phyloP scores from a whole-genome alignment of 1,139 yeast species.

The Yamadazyma sp. region DNA sequence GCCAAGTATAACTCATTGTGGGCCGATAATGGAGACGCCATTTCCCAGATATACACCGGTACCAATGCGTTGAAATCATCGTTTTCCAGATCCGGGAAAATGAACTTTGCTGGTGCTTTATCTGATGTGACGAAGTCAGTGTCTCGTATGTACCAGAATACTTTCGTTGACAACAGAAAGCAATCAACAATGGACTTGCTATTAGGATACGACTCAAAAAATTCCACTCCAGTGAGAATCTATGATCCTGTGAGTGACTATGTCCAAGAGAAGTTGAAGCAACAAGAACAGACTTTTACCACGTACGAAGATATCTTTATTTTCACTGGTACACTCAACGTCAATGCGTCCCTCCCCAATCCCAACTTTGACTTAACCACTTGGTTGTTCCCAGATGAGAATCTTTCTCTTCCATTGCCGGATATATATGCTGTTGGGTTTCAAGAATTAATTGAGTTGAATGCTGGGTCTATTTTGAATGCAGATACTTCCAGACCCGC shows the following conservation, averaged over 20 bases:
- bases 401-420: constrained; percentile 45
- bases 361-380: constrained; percentile 56
- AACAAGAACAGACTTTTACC: constrained; percentile 57
- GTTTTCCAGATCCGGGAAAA: constrained; percentile 89
- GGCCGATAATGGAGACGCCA: constrained; percentile 99
- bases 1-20: constrained; percentile 76
- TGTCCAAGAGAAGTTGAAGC: constrained; percentile 60
- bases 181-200: constrained; percentile 85
- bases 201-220: constrained; percentile 72
- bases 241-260: constrained; percentile 88
- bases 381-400: constrained; percentile 81
- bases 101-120: constrained; percentile 94
- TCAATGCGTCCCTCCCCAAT: constrained; percentile 68
- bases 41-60: constrained; percentile 95
- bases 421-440: constrained; percentile 85
- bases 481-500: constrained; percentile 65
- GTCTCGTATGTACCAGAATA: constrained; percentile 91
- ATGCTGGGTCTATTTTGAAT: constrained; percentile 77
- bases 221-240: constrained; percentile 67
- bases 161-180: constrained; percentile 88
- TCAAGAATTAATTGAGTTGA: constrained; percentile 89
- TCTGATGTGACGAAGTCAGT: constrained; percentile 97
- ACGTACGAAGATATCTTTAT: constrained; percentile 58
- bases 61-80: constrained; percentile 95
- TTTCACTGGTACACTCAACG: constrained; percentile 84